phyloP scores from a whole-genome alignment of 108 stramenopile species.

The Nitzschia inconspicua region DNA sequence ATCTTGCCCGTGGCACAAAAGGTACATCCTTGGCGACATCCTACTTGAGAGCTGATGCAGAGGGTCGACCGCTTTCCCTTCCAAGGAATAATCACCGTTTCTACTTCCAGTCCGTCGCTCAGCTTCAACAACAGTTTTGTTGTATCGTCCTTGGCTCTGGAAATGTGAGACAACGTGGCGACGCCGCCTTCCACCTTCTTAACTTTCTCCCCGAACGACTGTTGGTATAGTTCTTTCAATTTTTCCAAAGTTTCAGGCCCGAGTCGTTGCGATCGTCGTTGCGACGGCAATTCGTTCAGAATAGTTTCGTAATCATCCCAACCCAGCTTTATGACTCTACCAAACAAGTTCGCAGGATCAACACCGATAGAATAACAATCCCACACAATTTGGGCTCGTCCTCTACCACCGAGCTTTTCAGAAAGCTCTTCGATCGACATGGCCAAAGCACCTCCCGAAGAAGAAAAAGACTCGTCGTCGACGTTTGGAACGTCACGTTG shows the following conservation, averaged over 20 bases:
- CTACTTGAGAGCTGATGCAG: conserved; percentile 84
- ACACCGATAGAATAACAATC: conserved; percentile 71
- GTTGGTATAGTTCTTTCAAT: conserved; percentile 37
- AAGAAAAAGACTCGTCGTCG: not conserved
- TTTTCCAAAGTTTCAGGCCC: conserved; percentile 36
- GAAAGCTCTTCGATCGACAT: conserved; percentile 63
- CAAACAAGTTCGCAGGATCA: conserved; percentile 50
- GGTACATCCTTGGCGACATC: conserved; percentile 85
- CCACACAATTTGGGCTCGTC: conserved; percentile 62
- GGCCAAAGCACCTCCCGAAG: conserved; percentile 62
- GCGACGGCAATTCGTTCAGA: conserved; percentile 37
- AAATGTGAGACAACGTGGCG: conserved; percentile 52
- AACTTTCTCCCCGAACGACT: conserved; percentile 28
- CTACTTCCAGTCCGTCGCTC: conserved; percentile 67
- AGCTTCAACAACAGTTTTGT: conserved; percentile 67
- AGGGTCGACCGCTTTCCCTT: conserved; percentile 51
- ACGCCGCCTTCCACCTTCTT: conserved; percentile 58
- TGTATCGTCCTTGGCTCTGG: conserved; percentile 45
- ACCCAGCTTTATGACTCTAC: conserved; percentile 14
- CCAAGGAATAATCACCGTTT: conserved; percentile 85
- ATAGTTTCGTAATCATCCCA: conserved; percentile 29
- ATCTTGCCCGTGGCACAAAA: conserved; percentile 88
- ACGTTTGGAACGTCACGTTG: too few relatives aligned
- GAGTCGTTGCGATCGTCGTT: conserved; percentile 47
- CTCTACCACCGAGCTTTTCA: conserved; percentile 47